Base-by-base conservation (phyloP, 2,329 filamentous ascomycete species). In the Dothistroma septosporum region DNA sequence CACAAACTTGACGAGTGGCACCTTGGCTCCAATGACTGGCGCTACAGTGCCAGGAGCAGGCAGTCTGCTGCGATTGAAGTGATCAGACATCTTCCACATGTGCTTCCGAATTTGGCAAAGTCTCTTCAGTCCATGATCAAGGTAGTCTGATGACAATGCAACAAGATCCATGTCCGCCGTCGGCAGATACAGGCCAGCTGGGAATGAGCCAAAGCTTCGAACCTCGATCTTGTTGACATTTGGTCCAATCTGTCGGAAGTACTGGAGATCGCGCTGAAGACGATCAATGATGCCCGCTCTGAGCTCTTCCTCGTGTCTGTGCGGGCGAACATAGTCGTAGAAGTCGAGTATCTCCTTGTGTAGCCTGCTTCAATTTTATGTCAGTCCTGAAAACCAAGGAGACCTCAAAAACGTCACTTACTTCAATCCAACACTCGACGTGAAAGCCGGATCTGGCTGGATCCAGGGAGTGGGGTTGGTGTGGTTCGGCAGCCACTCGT, bases 131-230 rank as follows among this genome's bases (percentile, higher is more conserved):
- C 83, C 83, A 3, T 81, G 79, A 9, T 78, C 73, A 64, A 86
- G 79, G 65, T 85, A 91, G 28, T 80, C 78, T 1, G 76, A 72
- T 2, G 87, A 87, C 55, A 92, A 84, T 56, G 94, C 83, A 2
- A 96, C 94, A 53, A 99, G 80, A 73, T 99, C 94, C 87, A 99
- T 96, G 72, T 99, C 94, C 16, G 90, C 91, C 0, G 89, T 87
- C 7, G 88, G 88, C 10, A 91, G 79, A 71, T 90, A 90, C 7
- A 84, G 70, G 9, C 71, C 91, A 2, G 91, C 91, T 67, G 91
- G 92, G 75, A 92, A 99, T 0, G 94, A 97, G n/a, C 94, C 94
- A 73, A 99, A 99, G 8, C 97, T 79, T 53, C 87, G 81, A 11
- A 87, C 85, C 52, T 85, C 83, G 12, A 68, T 86, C 88, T 49